phyloP scores from a whole-genome alignment of 192 early-diverging fungal genomes.

The Rhizophagus sp. region DNA sequence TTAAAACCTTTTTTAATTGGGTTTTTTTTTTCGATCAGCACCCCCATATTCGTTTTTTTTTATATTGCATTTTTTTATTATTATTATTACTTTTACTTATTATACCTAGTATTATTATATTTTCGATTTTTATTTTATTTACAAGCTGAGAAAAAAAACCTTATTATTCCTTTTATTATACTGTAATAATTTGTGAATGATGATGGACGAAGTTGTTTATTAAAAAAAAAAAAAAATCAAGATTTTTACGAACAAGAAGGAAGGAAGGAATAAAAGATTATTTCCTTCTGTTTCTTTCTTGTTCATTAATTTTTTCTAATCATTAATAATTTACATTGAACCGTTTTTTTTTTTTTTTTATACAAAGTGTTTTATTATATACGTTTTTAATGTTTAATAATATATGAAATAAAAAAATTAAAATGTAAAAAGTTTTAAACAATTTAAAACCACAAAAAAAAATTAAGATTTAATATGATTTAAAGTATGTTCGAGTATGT shows the following conservation, averaged over 20 bases:
- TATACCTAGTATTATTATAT: background rate
- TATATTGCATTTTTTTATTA: background rate
- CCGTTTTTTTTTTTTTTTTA: background rate
- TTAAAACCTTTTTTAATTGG: background rate
- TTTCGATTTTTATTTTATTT: background rate
- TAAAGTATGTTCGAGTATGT: too few species aligned
- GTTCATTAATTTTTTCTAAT: background rate
- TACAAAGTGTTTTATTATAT: too few species aligned
- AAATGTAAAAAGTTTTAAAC: too few species aligned
- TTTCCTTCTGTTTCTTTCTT: too few species aligned
- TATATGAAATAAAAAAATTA: too few species aligned
- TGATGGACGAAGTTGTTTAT: conserved; percentile 13
- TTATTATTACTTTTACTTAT: background rate
- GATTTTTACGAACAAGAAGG: background rate
- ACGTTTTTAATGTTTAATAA: too few species aligned
- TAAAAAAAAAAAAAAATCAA: background rate
- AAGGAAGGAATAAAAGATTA: too few species aligned
- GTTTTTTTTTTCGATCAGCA: background rate
- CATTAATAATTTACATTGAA: background rate
- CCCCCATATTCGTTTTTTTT: background rate
- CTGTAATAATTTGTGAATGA: conserved; percentile 24
- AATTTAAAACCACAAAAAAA: too few species aligned
- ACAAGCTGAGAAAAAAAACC: background rate
- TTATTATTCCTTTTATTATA: background rate
- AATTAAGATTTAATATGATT: too few species aligned